Percentiles rank a stretch among this genome's conserved stretches.
These are phyloP conservation scores for Globomyces pollinis-pini DNA, from an alignment of 192 early-diverging fungal genomes.

Conservation along the genomic window DNA sequence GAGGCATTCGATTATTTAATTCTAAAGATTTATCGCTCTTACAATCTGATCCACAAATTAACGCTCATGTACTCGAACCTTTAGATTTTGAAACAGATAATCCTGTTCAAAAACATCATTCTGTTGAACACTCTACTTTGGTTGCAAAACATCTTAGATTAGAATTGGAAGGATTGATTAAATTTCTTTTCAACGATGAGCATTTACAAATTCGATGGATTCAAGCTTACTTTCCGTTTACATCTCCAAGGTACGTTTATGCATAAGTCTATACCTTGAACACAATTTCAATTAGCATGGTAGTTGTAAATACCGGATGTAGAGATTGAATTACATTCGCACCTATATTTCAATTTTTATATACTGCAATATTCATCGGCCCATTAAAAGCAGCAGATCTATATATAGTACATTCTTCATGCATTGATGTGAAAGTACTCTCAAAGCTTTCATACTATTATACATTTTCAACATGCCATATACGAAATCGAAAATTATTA, in stretches of 20 bases:
- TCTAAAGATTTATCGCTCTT: constrained; percentile 16
- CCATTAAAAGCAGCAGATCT: too few species aligned
- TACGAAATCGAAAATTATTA: too few species aligned
- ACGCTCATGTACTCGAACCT: not conserved
- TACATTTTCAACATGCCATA: too few species aligned
- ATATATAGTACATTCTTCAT: too few species aligned
- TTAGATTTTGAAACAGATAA: constrained; percentile 29
- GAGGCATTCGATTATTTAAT: constrained; percentile 59
- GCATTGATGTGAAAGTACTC: too few species aligned
- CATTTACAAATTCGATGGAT: constrained; percentile 93
- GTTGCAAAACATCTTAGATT: constrained; percentile 66
- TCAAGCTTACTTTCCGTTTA: constrained; percentile 91
- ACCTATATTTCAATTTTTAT: too few species aligned
- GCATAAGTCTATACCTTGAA: not conserved
- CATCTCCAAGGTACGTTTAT: too few species aligned
- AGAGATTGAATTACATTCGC: too few species aligned
- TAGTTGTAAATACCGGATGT: too few species aligned
- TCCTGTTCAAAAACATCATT: constrained; percentile 69
- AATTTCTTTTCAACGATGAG: constrained; percentile 51
- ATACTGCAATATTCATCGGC: too few species aligned
- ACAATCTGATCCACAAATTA: not conserved
- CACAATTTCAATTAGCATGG: too few species aligned
- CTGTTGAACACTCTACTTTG: constrained; percentile 42
- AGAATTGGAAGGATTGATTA: constrained; percentile 77
- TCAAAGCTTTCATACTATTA: too few species aligned